Evolutionary conservation across 768 basidiomycete genomes (phyloP).

Genomic region (Phlegmacium glaucopus): DNA sequence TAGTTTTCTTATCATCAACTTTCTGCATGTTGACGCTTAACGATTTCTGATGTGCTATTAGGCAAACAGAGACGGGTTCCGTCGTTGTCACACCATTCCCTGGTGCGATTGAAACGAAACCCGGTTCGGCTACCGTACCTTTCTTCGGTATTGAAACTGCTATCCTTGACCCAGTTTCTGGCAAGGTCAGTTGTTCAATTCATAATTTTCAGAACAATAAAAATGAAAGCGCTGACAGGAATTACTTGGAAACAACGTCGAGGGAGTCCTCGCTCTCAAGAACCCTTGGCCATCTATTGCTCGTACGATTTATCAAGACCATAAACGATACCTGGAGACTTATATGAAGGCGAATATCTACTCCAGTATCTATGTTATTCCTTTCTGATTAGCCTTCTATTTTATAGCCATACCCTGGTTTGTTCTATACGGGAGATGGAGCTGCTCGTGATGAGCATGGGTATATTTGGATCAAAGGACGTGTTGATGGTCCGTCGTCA

Average conservation of each 20-base stretch:
- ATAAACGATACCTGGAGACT: constrained; percentile 69
- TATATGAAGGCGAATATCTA: constrained; percentile 39
- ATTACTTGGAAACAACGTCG: constrained; percentile 77
- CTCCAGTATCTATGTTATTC: not conserved
- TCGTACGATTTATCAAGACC: constrained; percentile 87
- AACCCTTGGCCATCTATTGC: constrained; percentile 96
- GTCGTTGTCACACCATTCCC: constrained; percentile 95
- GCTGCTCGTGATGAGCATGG: constrained; percentile 92
- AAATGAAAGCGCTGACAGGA: constrained; percentile 31
- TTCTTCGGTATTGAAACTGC: constrained; percentile 94
- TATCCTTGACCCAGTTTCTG: constrained; percentile 82
- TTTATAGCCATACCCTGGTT: constrained; percentile 72
- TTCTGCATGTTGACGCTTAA: constrained; percentile 5
- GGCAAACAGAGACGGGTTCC: constrained; percentile 98
- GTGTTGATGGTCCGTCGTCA: constrained; percentile 74
- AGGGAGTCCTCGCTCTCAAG: constrained; percentile 86
- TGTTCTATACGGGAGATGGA: constrained; percentile 97
- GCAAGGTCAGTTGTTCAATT: constrained; percentile 41
- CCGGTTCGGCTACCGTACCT: constrained; percentile 94
- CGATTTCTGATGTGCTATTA: constrained; percentile 17
- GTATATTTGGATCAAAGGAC: constrained; percentile 98
- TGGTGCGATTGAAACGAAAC: constrained; percentile 93
- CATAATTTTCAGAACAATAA: not conserved
- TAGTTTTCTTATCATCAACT: constrained; percentile 23
- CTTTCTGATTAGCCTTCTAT: not conserved